Evolutionary conservation across 2,329 filamentous ascomycete genomes (phyloP), one percentile per base, ranked within the genome.

Genomic region (Rosellinia necatrix): DNA sequence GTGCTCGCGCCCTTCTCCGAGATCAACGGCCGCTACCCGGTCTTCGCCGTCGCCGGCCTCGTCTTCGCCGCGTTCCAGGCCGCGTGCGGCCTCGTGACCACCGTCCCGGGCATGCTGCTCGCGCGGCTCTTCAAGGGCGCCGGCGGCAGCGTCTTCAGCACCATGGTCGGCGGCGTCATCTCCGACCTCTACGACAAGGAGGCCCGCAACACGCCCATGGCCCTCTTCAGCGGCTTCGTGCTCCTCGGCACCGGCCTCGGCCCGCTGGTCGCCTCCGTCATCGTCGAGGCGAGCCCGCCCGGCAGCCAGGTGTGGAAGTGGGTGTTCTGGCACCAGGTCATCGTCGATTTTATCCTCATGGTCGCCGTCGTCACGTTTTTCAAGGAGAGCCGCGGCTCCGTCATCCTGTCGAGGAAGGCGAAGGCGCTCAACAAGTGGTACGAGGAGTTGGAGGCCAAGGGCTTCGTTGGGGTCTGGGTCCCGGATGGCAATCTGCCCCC

Each of bases 81-180:
- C 24, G 84, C 87, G 5, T 92, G 89, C 68, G 90, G 89, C 4
- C 77, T 90, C 0, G 89, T 91, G 5, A 77, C 79, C 0, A 83
- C 83, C 2, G 84, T 90, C 60, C 83, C 82, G 0, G 91, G 89
- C 2, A 89, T 96, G 81, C 71, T 96, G 0, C 74, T 92, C 2
- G 83, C 86, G 0, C 83, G 92, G 1, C 89, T 96, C 69, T 79
- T 94, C 42, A 82, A 86, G 8, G 92, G 92, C 1, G 84, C 86
- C n/a, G 90, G 89, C 6, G 87, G 84, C 5, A 91, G 87, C 44
- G 86, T 81, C 0, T 96, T 96, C 69, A 91, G 88, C 40, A 94
- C 91, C 19, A 92, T 96, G 81, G 88, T 96, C 0, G 92, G 92
- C n/a, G 92, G 92, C 3, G 89, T 97, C 3, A 88, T 97, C 35